A percentile compares a stretch with the other conserved stretches of the same genome.
These are phyloP conservation scores for Epichloe coenophiala DNA, from an alignment of 2,329 filamentous ascomycete genomes.

Conservation along the genomic window DNA sequence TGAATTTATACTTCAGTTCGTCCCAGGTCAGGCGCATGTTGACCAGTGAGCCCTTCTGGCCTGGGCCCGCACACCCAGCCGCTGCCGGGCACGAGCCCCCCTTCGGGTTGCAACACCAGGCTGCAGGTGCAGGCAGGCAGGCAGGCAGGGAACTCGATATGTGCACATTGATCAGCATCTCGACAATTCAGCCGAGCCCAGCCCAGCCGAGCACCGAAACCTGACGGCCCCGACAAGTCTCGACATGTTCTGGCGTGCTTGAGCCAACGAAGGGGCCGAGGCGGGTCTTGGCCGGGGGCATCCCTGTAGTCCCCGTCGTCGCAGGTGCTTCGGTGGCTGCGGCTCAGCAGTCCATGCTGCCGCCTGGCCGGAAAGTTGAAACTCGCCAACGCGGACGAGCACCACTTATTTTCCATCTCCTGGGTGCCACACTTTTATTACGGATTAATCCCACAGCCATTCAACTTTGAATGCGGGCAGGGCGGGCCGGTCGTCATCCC, in stretches of 20 bases:
- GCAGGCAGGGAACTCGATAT: too few species aligned
- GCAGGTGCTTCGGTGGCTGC: neutral
- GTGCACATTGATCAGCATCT: neutral
- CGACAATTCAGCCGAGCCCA: too few species aligned
- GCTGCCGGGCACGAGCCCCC: too few species aligned
- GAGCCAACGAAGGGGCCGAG: too few species aligned
- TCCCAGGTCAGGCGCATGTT: neutral
- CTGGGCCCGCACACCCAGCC: too few species aligned
- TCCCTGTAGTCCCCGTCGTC: neutral
- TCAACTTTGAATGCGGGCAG: neutral
- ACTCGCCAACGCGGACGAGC: conserved; percentile 3
- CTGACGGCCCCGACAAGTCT: too few species aligned
- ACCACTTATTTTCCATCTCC: neutral
- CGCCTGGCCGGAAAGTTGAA: conserved; percentile 1
- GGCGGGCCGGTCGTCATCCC: too few species aligned
- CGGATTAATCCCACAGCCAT: too few species aligned
- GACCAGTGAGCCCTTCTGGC: neutral
- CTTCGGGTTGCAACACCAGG: neutral
- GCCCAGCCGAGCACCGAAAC: neutral
- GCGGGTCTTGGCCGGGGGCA: neutral
- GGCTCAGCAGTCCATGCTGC: neutral
- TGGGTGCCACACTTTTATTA: neutral
- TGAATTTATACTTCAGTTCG: neutral
- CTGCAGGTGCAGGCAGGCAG: neutral
- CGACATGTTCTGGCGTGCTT: too few species aligned